Evolutionary conservation across 306 rosid genomes (phyloP).

Genomic region (Argentina anserina): DNA sequence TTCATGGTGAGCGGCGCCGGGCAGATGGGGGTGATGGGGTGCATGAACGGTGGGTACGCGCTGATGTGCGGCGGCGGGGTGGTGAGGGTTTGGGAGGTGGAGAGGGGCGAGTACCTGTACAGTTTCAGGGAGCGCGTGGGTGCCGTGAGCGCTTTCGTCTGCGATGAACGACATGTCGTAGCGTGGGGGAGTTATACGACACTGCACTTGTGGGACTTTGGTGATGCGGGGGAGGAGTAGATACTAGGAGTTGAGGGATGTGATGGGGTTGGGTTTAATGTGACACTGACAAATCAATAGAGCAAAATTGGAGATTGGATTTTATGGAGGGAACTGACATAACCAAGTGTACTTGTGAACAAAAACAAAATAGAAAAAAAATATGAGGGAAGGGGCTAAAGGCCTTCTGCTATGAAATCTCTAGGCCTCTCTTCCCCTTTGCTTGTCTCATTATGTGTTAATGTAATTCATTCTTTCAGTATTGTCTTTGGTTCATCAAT

Average conservation of each 20-base stretch:
- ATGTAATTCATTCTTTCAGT: neutral
- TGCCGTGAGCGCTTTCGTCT: conserved; percentile 38
- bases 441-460: neutral
- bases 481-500: conserved; percentile 9
- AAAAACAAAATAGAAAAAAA: no score
- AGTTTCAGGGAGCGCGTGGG: conserved; percentile 25
- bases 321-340: neutral
- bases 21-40: conserved; percentile 42
- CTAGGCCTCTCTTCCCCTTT: neutral
- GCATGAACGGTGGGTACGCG: conserved; percentile 55
- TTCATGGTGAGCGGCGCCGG: conserved; percentile 31
- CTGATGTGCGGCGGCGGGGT: conserved; percentile 40
- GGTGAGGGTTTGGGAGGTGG: conserved; percentile 56
- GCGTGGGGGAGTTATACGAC: conserved; percentile 27
- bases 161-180: conserved; percentile 64
- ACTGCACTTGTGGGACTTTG: conserved; percentile 73
- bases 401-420: no score
- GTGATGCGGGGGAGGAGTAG: conserved; percentile 31
- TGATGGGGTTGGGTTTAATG: neutral
- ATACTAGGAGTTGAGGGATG: neutral
- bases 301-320: conserved; percentile 1
- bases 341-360: conserved; percentile 9
- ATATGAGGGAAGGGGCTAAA: no score
- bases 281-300: neutral
- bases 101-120: conserved; percentile 12